Evolutionary conservation across 75 land plant genomes (phyloP), one percentile per base, ranked within the genome.

Genomic region (Larix kaempferi): DNA sequence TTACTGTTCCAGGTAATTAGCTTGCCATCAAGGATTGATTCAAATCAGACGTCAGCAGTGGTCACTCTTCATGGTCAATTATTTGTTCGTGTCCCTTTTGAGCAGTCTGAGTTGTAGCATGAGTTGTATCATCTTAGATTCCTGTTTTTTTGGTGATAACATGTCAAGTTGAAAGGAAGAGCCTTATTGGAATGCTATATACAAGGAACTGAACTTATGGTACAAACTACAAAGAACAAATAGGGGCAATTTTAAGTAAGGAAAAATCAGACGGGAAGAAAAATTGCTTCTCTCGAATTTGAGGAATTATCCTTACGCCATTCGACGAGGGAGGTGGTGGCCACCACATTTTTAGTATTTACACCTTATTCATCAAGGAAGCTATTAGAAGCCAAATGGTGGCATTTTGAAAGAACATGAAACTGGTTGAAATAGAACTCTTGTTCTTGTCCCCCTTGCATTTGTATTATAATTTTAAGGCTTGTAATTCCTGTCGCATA

Each of bases 41-140:
- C 98, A 12, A 91, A 90, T 77, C 96, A 91, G 75, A 95, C 97
- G 57, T 94, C 97, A 65, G 98, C 96, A 41, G 96, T 95, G 39
- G 94, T 95, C 21, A 95, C 91, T 23, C 85, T 91, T 27, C 96
- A 94, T 63, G 98, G 98, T 29, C 94, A 91, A 58, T 84, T 95
- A 27, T 95, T 88, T 84, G 92, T 95, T 12, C 93, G 97, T 49
- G 94, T 86, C 3, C 98, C 96, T 72, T 94, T 94, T 78, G 96
- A 90, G 80, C 85, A 85, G 63, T 84, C 80, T 69, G 81, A 76
- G 49, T 23, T 73, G 61, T 81, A 76, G 64, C 19, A 19, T 44
- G 57, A 72, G 76, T 16, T 6, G 73, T 69, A 69, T 3, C 54
- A n/a, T 69, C 25, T 69, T 37, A 41, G 49, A 3, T 39, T 69